These are phyloP conservation scores for Emmonsiellopsis sp. DNA, from an alignment of 2,329 filamentous ascomycete genomes.

Conservation along the genomic window DNA sequence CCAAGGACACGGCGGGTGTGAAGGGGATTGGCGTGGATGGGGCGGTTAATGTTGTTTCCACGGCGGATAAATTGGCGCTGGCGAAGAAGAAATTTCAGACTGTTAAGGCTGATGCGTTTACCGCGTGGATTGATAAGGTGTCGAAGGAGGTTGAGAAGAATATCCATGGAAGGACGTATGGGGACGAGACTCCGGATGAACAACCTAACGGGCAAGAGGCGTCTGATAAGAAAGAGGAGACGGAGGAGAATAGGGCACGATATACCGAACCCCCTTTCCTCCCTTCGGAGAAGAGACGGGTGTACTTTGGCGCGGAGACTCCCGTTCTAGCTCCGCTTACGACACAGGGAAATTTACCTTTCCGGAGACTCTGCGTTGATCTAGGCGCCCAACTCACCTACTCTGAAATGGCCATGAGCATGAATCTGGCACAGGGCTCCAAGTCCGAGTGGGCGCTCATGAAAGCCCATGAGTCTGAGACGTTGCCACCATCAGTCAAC, in stretches of 20 bases:
- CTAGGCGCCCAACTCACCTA: conserved; percentile 89
- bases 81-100: conserved; percentile 62
- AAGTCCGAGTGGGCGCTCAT: conserved; percentile 92
- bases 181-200: conserved; percentile 20
- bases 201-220: conserved; percentile 18
- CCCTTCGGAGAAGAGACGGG: conserved; percentile 82
- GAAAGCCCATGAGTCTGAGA: conserved; percentile 82
- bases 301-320: conserved; percentile 92
- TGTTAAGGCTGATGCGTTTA: conserved; percentile 64
- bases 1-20: conserved; percentile 26
- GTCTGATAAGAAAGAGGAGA: conserved; percentile 30
- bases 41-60: conserved; percentile 64
- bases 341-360: conserved; percentile 92
- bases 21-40: conserved; percentile 39
- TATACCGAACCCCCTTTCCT: conserved; percentile 81
- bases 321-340: conserved; percentile 90
- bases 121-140: conserved; percentile 66
- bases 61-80: conserved; percentile 63
- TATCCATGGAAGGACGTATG: conserved; percentile 37
- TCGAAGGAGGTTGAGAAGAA: conserved; percentile 39
- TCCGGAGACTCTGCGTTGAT: conserved; percentile 79
- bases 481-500: conserved; percentile 58
- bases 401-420: conserved; percentile 94
- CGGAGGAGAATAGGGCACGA: conserved; percentile 63
- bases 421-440: conserved; percentile 80